A percentile compares a stretch with the other conserved stretches of the same genome.
phyloP scores from a whole-genome alignment of 2,329 filamentous ascomycete species.

The Diaporthe aspalathi region DNA sequence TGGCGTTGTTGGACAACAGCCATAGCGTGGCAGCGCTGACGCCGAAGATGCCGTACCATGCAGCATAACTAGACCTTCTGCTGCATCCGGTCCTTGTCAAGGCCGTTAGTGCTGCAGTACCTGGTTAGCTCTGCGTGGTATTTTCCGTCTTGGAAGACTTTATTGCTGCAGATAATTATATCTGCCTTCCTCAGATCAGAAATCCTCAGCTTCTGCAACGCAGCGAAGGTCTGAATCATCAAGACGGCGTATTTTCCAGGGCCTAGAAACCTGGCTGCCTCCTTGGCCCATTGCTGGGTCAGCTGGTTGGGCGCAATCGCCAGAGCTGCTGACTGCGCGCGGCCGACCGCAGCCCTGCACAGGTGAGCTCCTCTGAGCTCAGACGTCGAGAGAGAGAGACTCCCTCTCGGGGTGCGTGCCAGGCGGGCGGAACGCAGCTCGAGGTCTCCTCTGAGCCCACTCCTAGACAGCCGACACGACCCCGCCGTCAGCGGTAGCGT shows the following conservation, averaged over 20 bases:
- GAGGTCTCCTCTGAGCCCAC: background rate
- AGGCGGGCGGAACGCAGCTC: too few species aligned
- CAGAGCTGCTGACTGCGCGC: too few species aligned
- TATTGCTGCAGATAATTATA: constrained; percentile 53
- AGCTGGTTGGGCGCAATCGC: constrained; percentile 55
- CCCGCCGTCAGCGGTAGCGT: background rate
- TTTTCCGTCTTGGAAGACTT: constrained; percentile 42
- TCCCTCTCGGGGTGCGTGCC: too few species aligned
- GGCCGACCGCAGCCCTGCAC: too few species aligned
- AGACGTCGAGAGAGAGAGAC: too few species aligned
- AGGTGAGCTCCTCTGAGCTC: too few species aligned
- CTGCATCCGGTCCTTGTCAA: constrained; percentile 12
- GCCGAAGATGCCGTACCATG: too few species aligned
- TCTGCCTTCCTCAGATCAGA: constrained; percentile 46
- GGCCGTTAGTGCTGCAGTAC: constrained; percentile 19
- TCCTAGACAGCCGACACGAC: background rate
- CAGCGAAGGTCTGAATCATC: constrained; percentile 41
- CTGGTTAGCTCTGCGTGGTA: constrained; percentile 31
- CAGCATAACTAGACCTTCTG: constrained; percentile 35
- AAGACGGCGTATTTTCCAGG: constrained; percentile 42
- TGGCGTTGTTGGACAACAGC: too few species aligned
- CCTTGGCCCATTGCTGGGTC: constrained; percentile 52
- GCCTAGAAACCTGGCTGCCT: constrained; percentile 50
- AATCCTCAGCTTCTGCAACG: constrained; percentile 37
- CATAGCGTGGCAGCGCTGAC: too few species aligned